Evolutionary conservation across 495 filamentous ascomycete genomes (phyloP).

Genomic region (Xylaria bambusicola): DNA sequence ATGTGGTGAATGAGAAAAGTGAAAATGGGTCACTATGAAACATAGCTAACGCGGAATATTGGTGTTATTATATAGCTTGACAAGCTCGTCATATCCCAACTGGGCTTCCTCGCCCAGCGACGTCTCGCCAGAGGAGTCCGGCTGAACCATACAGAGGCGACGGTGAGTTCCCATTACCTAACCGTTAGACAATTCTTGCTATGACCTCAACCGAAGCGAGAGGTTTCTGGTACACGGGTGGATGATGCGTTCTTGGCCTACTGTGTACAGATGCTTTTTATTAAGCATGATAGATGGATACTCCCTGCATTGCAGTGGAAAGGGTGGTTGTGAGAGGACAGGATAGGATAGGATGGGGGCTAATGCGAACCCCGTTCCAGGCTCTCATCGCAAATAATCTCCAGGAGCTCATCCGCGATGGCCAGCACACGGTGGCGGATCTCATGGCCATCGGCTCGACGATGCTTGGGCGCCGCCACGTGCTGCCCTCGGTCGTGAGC

Average conservation of each 20-base stretch:
- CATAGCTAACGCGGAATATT: not conserved
- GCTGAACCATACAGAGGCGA: constrained; percentile 90
- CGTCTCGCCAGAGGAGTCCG: constrained; percentile 86
- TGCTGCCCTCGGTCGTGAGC: constrained; percentile 75
- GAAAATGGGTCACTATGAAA: not conserved
- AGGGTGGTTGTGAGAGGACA: no score
- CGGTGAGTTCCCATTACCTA: constrained; percentile 54
- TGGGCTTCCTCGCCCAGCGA: constrained; percentile 84
- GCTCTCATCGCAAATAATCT: constrained; percentile 88
- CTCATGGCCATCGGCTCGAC: constrained; percentile 90
- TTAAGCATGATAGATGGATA: not conserved
- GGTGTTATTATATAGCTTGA: constrained; percentile 64
- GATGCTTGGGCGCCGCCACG: constrained; percentile 93
- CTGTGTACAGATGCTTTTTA: no score
- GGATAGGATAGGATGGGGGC: not conserved
- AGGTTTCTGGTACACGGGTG: no score
- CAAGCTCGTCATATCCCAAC: constrained; percentile 91
- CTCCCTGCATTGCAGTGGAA: no score
- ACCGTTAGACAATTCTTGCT: no score
- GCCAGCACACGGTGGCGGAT: constrained; percentile 84
- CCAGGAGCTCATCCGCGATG: constrained; percentile 98
- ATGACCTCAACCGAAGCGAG: no score
- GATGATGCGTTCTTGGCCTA: no score
- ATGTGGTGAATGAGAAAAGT: not conserved
- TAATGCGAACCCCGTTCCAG: constrained; percentile 49